Evolutionary conservation across 495 filamentous ascomycete species (phyloP), one percentile per base, ranked within the genome.

Genomic region (Neurospora pannonica): DNA sequence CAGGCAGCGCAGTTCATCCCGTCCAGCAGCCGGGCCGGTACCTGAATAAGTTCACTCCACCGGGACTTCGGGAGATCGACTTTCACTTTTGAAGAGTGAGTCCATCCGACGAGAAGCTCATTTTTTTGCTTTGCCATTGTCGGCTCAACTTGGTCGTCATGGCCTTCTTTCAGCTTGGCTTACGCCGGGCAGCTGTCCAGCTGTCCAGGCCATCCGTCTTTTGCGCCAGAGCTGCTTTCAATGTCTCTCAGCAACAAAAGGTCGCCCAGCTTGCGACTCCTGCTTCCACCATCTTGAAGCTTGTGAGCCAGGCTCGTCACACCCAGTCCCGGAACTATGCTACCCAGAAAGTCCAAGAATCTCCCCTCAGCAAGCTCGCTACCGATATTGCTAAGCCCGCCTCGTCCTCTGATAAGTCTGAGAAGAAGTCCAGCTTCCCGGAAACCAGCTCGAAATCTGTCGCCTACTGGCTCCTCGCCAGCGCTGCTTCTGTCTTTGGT

Each of bases 381-480:
- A 73, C 38, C 71, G 73, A 75, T 38, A 70, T 75, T 9, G 4
- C 74, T 2, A 70, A 73, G 38, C 46, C 80, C 40, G 73, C 70
- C 24, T 75, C 73, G 60, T 70, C 43, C 17, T 36, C 67, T 19
- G 60, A 62, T 6, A 54, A 71, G 36, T 9, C 38, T 24, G 71
- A 46, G 31, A 75, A 75, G 39, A 48, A 74, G 36, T 78, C 77
- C 8, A 86, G 87, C 80, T 97, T 94, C 78, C 94, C 95, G 7
- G 86, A 92, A 73, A 88, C 88, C 15, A 93, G 87, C 80, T 85
- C 89, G 75, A 94, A 92, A 81, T 75, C 82, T 5, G 94, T 97
- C 67, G 96, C 90, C 70, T 97, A 95, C 85, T 99, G 94, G 94
- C 87, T 99, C 21, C 83, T 99, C 71, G 95, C 90, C 72, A 97